These are phyloP conservation scores for Allomyces javanicus DNA, from an alignment of 192 early-diverging fungal species.

Conservation along the genomic window DNA sequence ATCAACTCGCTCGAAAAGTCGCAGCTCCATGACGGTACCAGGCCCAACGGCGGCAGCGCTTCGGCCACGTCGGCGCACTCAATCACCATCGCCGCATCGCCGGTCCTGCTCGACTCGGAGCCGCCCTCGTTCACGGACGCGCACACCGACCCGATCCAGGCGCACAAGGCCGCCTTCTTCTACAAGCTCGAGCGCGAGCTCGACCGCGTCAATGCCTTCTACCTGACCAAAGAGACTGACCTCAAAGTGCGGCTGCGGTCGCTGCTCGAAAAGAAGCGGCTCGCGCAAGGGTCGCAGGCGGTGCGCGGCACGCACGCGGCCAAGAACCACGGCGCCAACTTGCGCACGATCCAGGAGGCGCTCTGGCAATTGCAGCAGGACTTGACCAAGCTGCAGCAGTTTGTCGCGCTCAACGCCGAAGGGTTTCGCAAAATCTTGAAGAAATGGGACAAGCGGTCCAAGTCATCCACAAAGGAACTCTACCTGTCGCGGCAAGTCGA, in stretches of 20 bases:
- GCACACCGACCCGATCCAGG: slow-evolving; percentile 28
- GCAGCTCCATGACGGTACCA: neutral
- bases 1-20: slow-evolving; percentile 36
- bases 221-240: slow-evolving; percentile 89
- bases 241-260: slow-evolving; percentile 73
- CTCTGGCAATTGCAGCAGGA: slow-evolving; percentile 82
- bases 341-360: slow-evolving; percentile 60
- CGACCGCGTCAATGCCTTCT: slow-evolving; percentile 95
- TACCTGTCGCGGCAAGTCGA: slow-evolving; percentile 94
- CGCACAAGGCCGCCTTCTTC: slow-evolving; percentile 89
- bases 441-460: slow-evolving; percentile 99
- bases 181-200: slow-evolving; percentile 93
- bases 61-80: slow-evolving; percentile 7
- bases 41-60: slow-evolving; percentile 1
- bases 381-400: slow-evolving; percentile 91
- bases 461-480: slow-evolving; percentile 91
- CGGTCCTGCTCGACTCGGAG: slow-evolving; percentile 20
- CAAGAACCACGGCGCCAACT: slow-evolving; percentile 31
- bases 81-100: slow-evolving; percentile 17
- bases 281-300: no score
- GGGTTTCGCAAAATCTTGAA: slow-evolving; percentile 98
- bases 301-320: slow-evolving; percentile 7
- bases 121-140: slow-evolving; percentile 14
- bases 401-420: slow-evolving; percentile 85
- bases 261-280: slow-evolving; percentile 42